A percentile compares a stretch with the other conserved stretches of the same genome.
Evolutionary conservation across 2,329 filamentous ascomycete genomes (phyloP).

Genomic region (Aspergillus pseudotamarii): DNA sequence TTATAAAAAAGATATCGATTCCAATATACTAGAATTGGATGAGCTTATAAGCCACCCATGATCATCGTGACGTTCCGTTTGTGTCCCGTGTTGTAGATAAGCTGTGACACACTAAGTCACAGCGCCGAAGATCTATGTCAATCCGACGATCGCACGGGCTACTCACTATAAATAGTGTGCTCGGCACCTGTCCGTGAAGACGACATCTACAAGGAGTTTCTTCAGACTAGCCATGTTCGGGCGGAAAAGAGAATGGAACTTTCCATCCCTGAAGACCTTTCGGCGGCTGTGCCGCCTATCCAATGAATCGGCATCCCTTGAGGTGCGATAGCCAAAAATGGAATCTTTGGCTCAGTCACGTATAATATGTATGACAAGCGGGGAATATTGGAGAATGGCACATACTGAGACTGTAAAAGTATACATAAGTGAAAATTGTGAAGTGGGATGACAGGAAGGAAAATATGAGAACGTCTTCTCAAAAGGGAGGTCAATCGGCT

Average conservation of each 20-base stretch:
- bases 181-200: background rate
- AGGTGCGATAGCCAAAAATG: background rate
- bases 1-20: too few species aligned
- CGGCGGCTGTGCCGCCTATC: too few species aligned
- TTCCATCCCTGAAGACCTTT: background rate
- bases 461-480: too few species aligned
- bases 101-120: background rate
- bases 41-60: background rate
- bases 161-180: background rate
- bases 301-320: background rate
- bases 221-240: background rate
- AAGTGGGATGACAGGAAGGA: too few species aligned
- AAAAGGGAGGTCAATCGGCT: too few species aligned
- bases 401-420: too few species aligned
- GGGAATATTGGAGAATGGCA: background rate
- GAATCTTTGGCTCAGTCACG: too few species aligned
- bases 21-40: background rate
- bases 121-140: background rate
- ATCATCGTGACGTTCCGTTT: background rate
- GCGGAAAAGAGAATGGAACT: too few species aligned
- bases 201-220: background rate
- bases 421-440: too few species aligned
- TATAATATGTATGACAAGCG: background rate
- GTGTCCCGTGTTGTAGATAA: background rate
- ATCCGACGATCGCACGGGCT: background rate